Percentiles rank a stretch among this genome's conserved stretches.
Conservation (phyloP, 2,329 filamentous ascomycete genomes). For the Fusarium xyrophilum region DNA sequence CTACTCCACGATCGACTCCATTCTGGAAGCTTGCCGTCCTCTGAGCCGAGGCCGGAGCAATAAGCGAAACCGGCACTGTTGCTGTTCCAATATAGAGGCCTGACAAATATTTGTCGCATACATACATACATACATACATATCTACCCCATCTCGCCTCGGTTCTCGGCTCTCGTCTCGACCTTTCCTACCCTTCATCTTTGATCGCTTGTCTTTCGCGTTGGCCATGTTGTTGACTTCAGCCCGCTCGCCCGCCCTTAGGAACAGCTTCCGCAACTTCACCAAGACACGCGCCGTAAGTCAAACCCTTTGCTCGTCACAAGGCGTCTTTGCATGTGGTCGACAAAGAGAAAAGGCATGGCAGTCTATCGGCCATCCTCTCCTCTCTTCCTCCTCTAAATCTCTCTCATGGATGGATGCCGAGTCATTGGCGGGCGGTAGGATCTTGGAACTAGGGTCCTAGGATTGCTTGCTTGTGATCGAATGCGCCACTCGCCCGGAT, state of each 20-base stretch:
- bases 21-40: conserved; percentile 15
- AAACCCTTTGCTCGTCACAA: neutral
- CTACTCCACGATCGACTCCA: neutral
- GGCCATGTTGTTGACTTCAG: conserved; percentile 50
- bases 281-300: conserved; percentile 40
- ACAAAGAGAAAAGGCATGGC: neutral
- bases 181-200: conserved; percentile 1
- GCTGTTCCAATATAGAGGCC: conserved; percentile 24
- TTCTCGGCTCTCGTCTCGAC: neutral
- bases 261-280: conserved; percentile 45
- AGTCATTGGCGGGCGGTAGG: conserved; percentile 20
- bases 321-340: neutral
- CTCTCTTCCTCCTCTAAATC: neutral
- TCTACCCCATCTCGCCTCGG: conserved; percentile 1
- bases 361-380: neutral
- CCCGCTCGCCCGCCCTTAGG: conserved; percentile 45
- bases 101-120: conserved; percentile 14
- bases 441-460: conserved; percentile 5
- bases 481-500: conserved; percentile 10
- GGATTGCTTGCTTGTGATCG: conserved; percentile 26
- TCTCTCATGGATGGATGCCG: neutral
- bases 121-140: conserved; percentile 28
- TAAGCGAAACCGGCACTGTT: conserved; percentile 24
- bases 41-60: conserved; percentile 31
- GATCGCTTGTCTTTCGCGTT: conserved; percentile 14